phyloP scores from a whole-genome alignment of 1,284 basidiomycete species.

The Trichosporon asahii region DNA sequence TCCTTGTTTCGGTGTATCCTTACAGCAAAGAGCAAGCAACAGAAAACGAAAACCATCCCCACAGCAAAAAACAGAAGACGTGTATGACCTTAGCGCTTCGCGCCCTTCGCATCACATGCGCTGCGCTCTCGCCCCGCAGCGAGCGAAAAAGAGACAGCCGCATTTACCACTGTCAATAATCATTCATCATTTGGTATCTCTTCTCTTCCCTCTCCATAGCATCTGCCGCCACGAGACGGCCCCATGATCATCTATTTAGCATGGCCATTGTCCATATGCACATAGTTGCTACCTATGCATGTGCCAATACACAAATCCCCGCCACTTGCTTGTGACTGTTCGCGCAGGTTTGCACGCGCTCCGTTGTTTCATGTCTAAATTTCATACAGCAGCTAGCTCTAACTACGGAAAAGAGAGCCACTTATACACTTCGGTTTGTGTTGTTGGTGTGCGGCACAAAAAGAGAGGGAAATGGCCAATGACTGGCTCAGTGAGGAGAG shows the following conservation, averaged over 20 bases:
- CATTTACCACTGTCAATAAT: slow-evolving; percentile 4
- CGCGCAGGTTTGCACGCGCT: background rate
- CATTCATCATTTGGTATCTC: slow-evolving; percentile 7
- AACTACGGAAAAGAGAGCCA: slow-evolving; percentile 1
- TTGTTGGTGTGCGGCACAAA: background rate
- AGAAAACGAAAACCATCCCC: background rate
- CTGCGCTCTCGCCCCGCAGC: background rate
- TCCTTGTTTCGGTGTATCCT: background rate
- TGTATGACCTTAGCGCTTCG: background rate
- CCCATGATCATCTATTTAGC: slow-evolving; percentile 7
- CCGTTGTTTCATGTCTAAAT: slow-evolving; percentile 10
- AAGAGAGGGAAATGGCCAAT: background rate
- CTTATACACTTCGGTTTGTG: background rate
- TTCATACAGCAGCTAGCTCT: slow-evolving; percentile 9
- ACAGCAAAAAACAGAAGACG: background rate
- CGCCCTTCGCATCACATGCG: background rate
- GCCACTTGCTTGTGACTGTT: background rate
- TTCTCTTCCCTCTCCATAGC: background rate
- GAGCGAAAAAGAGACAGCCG: background rate
- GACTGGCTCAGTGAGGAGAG: background rate
- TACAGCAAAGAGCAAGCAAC: background rate
- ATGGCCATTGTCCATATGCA: slow-evolving; percentile 9
- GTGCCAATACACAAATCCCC: slow-evolving; percentile 7
- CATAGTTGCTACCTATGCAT: slow-evolving; percentile 9
- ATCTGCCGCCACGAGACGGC: background rate